phyloP scores from a whole-genome alignment of 2,329 filamentous ascomycete species.

The Elsinoe ampelina region DNA sequence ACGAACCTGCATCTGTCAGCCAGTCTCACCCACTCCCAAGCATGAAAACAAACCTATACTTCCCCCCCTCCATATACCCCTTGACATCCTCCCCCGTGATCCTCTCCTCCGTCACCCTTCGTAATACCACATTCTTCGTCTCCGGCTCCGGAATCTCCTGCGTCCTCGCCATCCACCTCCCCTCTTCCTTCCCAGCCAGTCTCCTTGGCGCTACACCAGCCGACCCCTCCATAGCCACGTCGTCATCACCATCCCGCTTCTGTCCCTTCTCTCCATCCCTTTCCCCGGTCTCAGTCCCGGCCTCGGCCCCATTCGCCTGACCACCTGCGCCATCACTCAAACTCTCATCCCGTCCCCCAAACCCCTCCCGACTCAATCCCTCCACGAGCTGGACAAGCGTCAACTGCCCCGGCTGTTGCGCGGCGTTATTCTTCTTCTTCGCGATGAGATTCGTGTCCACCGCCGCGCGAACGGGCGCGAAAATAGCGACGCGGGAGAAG shows the following conservation, averaged over 20 bases:
- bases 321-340: conserved; percentile 16
- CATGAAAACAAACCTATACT: neutral
- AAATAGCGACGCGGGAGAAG: conserved; percentile 49
- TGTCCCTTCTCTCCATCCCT: neutral
- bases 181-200: no score
- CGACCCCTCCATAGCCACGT: no score
- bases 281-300: neutral
- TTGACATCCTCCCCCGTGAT: neutral
- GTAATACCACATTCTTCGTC: conserved; percentile 15
- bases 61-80: neutral
- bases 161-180: neutral
- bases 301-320: conserved; percentile 7
- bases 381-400: conserved; percentile 13
- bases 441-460: conserved; percentile 33
- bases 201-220: neutral
- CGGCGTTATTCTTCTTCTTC: conserved; percentile 23
- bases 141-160: conserved; percentile 17
- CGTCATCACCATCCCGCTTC: neutral
- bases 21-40: neutral
- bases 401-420: conserved; percentile 14
- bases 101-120: conserved; percentile 11
- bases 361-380: conserved; percentile 30
- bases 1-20: conserved; percentile 39
- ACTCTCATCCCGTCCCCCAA: conserved; percentile 18
- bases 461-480: conserved; percentile 39